Evolutionary conservation across 2,329 filamentous ascomycete species (phyloP), one percentile per base, ranked within the genome.

Genomic region (Atkinsonella hypoxylon): DNA sequence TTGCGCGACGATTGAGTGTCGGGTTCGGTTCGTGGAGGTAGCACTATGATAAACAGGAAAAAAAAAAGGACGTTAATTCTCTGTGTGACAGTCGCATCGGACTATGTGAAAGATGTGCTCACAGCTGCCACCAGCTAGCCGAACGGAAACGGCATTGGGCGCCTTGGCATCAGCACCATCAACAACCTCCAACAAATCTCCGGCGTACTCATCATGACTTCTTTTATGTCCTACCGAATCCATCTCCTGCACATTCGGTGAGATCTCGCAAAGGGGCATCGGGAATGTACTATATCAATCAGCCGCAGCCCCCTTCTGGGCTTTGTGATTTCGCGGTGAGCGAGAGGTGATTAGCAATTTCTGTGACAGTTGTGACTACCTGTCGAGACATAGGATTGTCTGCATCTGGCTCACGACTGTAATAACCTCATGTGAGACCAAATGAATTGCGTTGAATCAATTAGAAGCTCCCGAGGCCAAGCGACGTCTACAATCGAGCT

Each of bases 231-330:
- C 62, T 30, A 62, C 62, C 18, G 62, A 56, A 47, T 75, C 71
- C 22, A 67, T 62, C 58, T 74, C 71, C 59, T 70, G 68, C 31
- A 75, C 66, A 54, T 78, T 77, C 12, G 68, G 62, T 17, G 74
- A 72, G 59, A 76, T 66, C 49, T 69, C 65, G 43, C 69, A 63
- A 26, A 78, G 64, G 59, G 76, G 70, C 75, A 77, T 78, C 53
- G 61, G 54, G 46, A 48, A 30, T 41, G 26, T 20, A 1, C 18
- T 20, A 13, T 3, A 12, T 42, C 17, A 9, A 13, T 11, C 20
- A 20, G 20, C 18, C 20, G n/a, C 26, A 15, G 20, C 45, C 38
- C 10, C 8, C 26, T 26, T 26, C 26, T 26, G 7, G 7, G 26
- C 26, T 7, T 26, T 26, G 26, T 26, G 4, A 26, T 26, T 8